These are phyloP conservation scores for Trichoderma sp. DNA, from an alignment of 2,329 filamentous ascomycete genomes.

Conservation along the genomic window DNA sequence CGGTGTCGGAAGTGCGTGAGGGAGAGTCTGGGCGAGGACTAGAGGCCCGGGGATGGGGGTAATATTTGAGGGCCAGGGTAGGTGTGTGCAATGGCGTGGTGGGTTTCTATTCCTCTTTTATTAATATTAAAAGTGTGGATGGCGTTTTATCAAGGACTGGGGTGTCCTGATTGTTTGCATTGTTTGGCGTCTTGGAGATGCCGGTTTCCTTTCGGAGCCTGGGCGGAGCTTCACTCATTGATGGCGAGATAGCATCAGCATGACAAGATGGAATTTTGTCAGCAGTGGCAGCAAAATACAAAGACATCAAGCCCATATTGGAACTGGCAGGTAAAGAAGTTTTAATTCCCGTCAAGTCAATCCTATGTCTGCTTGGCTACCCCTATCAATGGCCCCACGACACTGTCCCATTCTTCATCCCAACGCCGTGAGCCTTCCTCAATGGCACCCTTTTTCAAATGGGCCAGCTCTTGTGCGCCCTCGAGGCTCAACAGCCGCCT, in stretches of 20 bases:
- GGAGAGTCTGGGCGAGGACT: conserved; percentile 76
- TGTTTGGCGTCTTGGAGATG: conserved; percentile 19
- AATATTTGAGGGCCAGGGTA: background rate
- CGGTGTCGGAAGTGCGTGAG: conserved; percentile 74
- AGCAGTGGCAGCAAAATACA: background rate
- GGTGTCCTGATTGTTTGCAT: conserved; percentile 12
- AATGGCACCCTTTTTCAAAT: conserved; percentile 65
- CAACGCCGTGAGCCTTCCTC: conserved; percentile 75
- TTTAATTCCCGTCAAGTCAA: background rate
- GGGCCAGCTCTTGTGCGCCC: conserved; percentile 53
- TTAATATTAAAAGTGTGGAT: background rate
- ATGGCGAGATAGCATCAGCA: background rate
- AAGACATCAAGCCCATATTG: background rate
- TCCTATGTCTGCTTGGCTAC: conserved; percentile 29
- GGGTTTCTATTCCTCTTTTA: background rate
- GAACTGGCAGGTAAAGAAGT: background rate
- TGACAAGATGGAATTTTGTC: background rate
- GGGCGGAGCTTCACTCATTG: background rate
- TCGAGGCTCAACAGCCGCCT: conserved; percentile 57
- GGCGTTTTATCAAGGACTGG: conserved; percentile 6
- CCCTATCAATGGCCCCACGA: conserved; percentile 71
- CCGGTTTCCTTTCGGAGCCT: background rate
- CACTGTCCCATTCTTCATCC: conserved; percentile 89
- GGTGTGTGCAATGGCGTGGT: background rate
- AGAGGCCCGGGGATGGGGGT: background rate